Evolutionary conservation across 2,329 filamentous ascomycete species (phyloP), one percentile per base, ranked within the genome.

Genomic region (Ophiognomonia clavigignenti-juglandacearum): DNA sequence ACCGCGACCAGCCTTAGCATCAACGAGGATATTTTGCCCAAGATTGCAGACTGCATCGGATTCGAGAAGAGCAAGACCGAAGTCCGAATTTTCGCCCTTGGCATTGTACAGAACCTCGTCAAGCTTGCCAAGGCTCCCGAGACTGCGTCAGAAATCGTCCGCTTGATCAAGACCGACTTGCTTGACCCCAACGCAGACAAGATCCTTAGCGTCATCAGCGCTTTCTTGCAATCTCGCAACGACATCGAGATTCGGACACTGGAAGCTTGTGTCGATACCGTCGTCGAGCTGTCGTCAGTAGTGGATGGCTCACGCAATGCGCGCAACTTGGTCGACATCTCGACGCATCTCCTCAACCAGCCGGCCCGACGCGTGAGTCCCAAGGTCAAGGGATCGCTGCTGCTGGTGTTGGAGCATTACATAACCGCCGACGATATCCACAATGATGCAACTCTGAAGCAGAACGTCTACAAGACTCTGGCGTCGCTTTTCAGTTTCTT

Each of bases 401-500:
- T 98, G 31, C 75, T 83, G 37, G 88, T 95, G 43, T 69, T 97
- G 16, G 82, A 93, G 60, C 81, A 85, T 51, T 95, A 96, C 54
- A 75, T 96, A 37, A 80, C 82, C 8, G 69, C 86, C 2, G 81
- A 80, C 51, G 70, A 80, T 47, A 66, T 77, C 9, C 66, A 75
- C 39, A 72, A 76, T 50, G 74, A 86, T 40, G 58, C 66, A 6
- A 72, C 75, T 20, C 67, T 92, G 14, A 80, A 80, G 40, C 68
- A 75, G 37, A 74, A 78, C 29, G 79, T 95, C 1, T 95, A 86
- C 61, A 73, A 80, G 38, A 88, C 88, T 0, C 68, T 93, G 9
- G 85, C 87, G 4, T 83, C 87, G 0, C 76, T 97, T 27, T 97
- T 96, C 61, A 87, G 88, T 45, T 96, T 91, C 62, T 92, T 97